Base-by-base conservation (phyloP, 345 rosid species). In the Eucalyptus curtisii region DNA sequence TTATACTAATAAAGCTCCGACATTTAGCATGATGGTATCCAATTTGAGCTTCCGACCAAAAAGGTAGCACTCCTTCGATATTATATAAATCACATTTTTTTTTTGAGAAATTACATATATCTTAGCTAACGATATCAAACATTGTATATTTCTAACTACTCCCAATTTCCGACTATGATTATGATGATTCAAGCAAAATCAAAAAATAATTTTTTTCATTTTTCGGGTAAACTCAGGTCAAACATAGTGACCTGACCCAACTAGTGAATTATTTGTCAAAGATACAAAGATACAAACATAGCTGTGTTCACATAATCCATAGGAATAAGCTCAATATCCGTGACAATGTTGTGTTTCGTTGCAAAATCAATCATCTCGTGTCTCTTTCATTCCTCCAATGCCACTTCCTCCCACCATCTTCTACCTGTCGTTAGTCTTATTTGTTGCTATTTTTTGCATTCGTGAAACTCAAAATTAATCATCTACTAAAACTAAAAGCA, bases 351-450 rank as follows among this genome's bases (percentile, higher is more conserved):
- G 81, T 89, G 92, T 13, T 90, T 64, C 27, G 90, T 87, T 11
- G 91, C 89, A 81, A 87, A 90, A 81, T 91, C 87, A 40, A 90
- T 22, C 92, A 89, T 90, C 42, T 81, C 89, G 93, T 5, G 91
- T 93, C 90, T 93, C 93, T 50, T 91, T 89, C 68, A 90, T 85
- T 25, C 91, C 93, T n/a, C 91, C 93, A 1, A 45, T 87, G 2
- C 27, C 1, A 16, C 92, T 90, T 16, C 91, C 93, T 4, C 55
- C 86, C 13, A 91, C 88, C 6, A 86, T 31, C 88, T 90, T 53
- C 91, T 88, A 13, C 90, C 94, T 88, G 89, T 68, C 11, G 16
- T 68, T 68, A 24, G 79, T 68, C 79, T 31, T 68, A 31, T 33
- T 68, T 8, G 42, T 68, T 33, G 33, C 1, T 17, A 52, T 3